These are phyloP conservation scores for Henckelia pumila DNA, from an alignment of 257 asterid genomes.

Conservation along the genomic window DNA sequence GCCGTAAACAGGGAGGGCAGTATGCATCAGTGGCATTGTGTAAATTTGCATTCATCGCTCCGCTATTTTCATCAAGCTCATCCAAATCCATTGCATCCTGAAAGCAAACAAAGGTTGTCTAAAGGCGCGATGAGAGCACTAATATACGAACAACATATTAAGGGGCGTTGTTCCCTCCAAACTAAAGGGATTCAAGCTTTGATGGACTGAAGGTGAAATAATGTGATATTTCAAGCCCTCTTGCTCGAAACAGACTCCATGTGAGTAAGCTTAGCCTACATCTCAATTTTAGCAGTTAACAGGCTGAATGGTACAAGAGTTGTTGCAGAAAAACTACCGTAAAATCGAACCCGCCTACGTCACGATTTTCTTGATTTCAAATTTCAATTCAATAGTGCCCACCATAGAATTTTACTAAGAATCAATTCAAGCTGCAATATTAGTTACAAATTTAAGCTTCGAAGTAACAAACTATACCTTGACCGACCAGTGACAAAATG, in stretches of 20 bases:
- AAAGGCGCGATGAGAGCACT: neutral
- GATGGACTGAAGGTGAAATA: too few species aligned
- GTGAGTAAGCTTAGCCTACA: too few species aligned
- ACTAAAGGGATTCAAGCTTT: too few species aligned
- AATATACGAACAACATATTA: neutral
- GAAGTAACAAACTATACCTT: slow-evolving; percentile 43
- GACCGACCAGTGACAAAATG: slow-evolving; percentile 62
- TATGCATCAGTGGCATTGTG: slow-evolving; percentile 65
- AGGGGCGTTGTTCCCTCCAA: neutral
- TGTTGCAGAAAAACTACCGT: too few species aligned
- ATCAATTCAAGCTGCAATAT: neutral
- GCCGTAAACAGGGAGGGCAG: slow-evolving; percentile 76
- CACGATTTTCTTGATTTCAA: neutral
- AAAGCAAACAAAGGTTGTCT: neutral
- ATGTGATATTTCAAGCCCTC: too few species aligned
- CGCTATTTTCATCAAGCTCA: slow-evolving; percentile 61
- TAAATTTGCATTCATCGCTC: slow-evolving; percentile 45
- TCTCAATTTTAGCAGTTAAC: too few species aligned
- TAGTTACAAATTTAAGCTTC: neutral
- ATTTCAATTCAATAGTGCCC: neutral
- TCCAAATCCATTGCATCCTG: slow-evolving; percentile 89
- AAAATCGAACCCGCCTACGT: neutral
- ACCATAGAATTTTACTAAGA: neutral
- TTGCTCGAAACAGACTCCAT: too few species aligned
- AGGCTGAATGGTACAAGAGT: neutral